Percentiles rank a stretch among this genome's conserved stretches.
phyloP scores from a whole-genome alignment of 1,284 basidiomycete species.

The Cutaneotrichosporon cyanovorans region DNA sequence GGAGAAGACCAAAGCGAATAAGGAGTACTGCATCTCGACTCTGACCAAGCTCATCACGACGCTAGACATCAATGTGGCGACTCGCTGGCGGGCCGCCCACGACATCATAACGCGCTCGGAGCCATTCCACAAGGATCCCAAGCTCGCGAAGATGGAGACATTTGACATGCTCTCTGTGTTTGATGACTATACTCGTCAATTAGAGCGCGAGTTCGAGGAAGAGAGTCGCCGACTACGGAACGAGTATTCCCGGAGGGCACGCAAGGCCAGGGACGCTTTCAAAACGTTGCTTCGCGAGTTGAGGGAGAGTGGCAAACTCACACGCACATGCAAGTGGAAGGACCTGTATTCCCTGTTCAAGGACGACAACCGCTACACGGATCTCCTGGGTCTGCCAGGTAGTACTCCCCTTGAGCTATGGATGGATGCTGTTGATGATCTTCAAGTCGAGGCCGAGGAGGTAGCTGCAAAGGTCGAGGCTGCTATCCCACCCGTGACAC shows the following conservation, averaged over 20 bases:
- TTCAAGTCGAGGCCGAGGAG: slow-evolving; percentile 75
- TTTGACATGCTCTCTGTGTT: slow-evolving; percentile 84
- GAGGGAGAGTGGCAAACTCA: slow-evolving; percentile 60
- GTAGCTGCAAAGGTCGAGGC: slow-evolving; percentile 57
- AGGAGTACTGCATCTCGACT: slow-evolving; percentile 66
- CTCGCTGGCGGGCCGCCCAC: slow-evolving; percentile 78
- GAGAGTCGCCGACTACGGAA: slow-evolving; percentile 66
- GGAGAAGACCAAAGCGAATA: slow-evolving; percentile 57
- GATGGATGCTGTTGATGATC: slow-evolving; percentile 82
- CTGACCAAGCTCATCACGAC: slow-evolving; percentile 70
- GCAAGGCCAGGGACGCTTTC: slow-evolving; percentile 83
- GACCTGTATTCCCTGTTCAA: slow-evolving; percentile 69
- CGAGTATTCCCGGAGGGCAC: slow-evolving; percentile 71
- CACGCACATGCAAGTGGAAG: slow-evolving; percentile 83
- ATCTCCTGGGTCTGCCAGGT: slow-evolving; percentile 81
- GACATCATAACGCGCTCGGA: slow-evolving; percentile 65
- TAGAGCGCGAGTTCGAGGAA: slow-evolving; percentile 81
- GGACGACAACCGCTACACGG: slow-evolving; percentile 71
- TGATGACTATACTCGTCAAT: slow-evolving; percentile 79
- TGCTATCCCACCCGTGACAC: slow-evolving; percentile 42
- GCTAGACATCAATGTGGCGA: slow-evolving; percentile 76
- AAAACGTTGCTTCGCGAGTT: slow-evolving; percentile 69
- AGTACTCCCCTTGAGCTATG: slow-evolving; percentile 92
- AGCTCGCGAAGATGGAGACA: slow-evolving; percentile 71
- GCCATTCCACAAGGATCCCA: slow-evolving; percentile 65